Evolutionary conservation across 306 rosid species (phyloP).

Genomic region (Glycine tomentella): DNA sequence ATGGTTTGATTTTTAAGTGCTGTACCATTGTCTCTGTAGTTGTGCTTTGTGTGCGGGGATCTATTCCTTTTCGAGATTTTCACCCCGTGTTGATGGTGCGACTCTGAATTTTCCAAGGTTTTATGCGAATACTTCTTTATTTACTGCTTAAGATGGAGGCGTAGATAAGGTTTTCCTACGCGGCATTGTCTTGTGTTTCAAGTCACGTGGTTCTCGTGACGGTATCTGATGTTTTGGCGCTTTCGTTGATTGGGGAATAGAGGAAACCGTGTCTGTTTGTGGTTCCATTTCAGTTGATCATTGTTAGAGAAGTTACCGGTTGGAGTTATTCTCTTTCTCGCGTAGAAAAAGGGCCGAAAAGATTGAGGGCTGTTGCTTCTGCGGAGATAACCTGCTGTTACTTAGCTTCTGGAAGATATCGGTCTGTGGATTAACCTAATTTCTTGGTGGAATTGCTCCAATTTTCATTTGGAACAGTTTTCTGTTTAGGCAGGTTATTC

Average conservation of each 20-base stretch:
- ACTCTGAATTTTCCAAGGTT: constrained; percentile 53
- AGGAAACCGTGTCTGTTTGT: constrained; percentile 12
- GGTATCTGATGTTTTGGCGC: constrained; percentile 37
- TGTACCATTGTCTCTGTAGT: constrained; percentile 39
- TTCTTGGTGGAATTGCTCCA: constrained; percentile 14
- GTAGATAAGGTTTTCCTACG: background rate
- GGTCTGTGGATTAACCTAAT: constrained; percentile 16
- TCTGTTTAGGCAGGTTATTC: constrained; percentile 13
- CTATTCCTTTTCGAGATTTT: background rate
- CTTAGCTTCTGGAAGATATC: background rate
- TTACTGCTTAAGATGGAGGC: too few relatives aligned
- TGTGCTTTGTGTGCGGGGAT: constrained; percentile 29
- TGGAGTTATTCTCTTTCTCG: background rate
- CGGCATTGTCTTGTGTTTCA: constrained; percentile 47
- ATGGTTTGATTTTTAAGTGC: constrained; percentile 41
- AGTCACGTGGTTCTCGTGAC: constrained; percentile 27
- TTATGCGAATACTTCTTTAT: constrained; percentile 55
- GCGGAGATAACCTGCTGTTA: background rate
- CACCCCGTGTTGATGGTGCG: constrained; percentile 38
- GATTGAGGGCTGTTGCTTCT: constrained; percentile 11
- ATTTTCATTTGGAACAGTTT: constrained; percentile 17
- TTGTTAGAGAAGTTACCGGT: constrained; percentile 42
- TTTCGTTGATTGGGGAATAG: constrained; percentile 32
- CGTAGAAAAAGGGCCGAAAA: background rate
- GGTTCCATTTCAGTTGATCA: constrained; percentile 28